Base-by-base conservation (phyloP, 2,329 filamentous ascomycete species). In the Pseudopithomyces maydicus region DNA sequence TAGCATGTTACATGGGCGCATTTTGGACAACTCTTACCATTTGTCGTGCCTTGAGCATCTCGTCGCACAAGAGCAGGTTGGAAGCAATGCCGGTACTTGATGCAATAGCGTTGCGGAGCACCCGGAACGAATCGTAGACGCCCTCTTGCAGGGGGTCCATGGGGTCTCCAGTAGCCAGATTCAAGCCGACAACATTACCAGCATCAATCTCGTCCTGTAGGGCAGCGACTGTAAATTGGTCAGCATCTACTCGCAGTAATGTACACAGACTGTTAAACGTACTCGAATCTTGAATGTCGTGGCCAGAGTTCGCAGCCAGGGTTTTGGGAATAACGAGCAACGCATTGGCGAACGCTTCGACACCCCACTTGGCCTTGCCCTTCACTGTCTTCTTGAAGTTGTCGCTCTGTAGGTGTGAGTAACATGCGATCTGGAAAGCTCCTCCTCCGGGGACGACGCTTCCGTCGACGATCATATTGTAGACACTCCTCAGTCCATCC, bases 391-490 rank as follows among this genome's bases (percentile, higher is more conserved):
- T 96, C 68, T 84, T 84, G 81, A 98, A 96, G 17, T 85, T 85
- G 70, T 97, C 92, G 63, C 92, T 92, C 75, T 90, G 90, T 60
- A 99, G 83, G 77, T 97, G 92, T 45, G 88, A 84, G 22, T 93
- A 92, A 68, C 91, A 96, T 32, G 95, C 93, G 44, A 99, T 88
- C 78, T 99, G 95, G 87, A 97, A 99, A 48, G 95, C 91, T 69
- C 95, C 95, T 56, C 88, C 95, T 56, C 95, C 95, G 1, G 95
- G 95, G 23, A 99, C 92, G 19, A 99, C 95, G 66, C 90, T 94
- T 79, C 89, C 88, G 77, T 99, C 95, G n/a, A 98, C 94, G 76
- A 99, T 98, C 84, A 96, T 97, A 83, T 99, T 99, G 86, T 97
- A 98, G 48, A 98, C 95, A 75, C 92, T 96, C 73, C 95, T 88